Evolutionary conservation across 345 rosid genomes (phyloP).

Genomic region (Salix purpurea): DNA sequence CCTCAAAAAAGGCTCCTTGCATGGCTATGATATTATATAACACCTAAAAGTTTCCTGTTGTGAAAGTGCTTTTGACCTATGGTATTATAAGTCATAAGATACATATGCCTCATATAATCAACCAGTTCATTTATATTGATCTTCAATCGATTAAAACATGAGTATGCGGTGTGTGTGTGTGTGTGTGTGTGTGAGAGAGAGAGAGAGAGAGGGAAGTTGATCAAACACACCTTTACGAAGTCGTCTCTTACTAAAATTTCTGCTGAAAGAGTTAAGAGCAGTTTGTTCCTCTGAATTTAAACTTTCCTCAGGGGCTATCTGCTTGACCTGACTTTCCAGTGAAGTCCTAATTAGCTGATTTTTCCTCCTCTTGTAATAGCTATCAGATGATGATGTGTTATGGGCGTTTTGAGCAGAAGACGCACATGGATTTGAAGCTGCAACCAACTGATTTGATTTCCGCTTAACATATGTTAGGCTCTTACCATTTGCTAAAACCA

Average conservation of each 20-base stretch:
- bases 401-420: slow-evolving; percentile 28
- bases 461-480: slow-evolving; percentile 55
- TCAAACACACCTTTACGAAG: slow-evolving; percentile 43
- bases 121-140: background rate
- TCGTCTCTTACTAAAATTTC: slow-evolving; percentile 39
- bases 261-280: slow-evolving; percentile 34
- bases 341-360: slow-evolving; percentile 82
- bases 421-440: slow-evolving; percentile 43
- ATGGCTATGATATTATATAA: background rate
- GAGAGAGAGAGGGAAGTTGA: background rate
- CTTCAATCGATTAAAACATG: background rate
- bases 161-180: too few species aligned
- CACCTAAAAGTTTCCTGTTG: background rate
- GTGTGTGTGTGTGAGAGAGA: background rate
- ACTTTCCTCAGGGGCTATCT: slow-evolving; percentile 31
- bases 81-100: too few species aligned
- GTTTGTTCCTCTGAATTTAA: slow-evolving; percentile 33
- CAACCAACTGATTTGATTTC: slow-evolving; percentile 83
- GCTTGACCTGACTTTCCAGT: slow-evolving; percentile 36
- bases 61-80: background rate
- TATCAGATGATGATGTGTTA: slow-evolving; percentile 42
- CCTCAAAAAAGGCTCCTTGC: background rate
- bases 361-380: slow-evolving; percentile 74
- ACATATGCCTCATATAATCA: background rate
- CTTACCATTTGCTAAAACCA: background rate